Conservation (phyloP, 2,329 filamentous ascomycete genomes). For the Zymoseptoria crescenta region DNA sequence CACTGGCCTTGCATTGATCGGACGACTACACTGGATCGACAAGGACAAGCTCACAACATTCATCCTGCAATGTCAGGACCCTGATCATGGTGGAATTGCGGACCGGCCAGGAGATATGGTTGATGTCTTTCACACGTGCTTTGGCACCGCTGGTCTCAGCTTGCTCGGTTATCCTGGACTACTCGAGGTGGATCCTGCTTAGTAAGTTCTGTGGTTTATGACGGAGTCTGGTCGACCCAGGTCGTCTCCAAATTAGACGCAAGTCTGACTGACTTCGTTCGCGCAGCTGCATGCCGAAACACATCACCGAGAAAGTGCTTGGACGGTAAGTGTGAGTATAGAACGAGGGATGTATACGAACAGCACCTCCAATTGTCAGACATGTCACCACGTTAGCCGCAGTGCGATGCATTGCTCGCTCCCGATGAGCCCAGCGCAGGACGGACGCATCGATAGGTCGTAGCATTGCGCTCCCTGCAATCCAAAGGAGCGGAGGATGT, state of each 20-base stretch:
- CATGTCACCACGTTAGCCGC: not conserved
- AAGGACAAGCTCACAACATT: constrained; percentile 67
- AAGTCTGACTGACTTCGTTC: constrained; percentile 1
- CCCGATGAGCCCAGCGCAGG: not conserved
- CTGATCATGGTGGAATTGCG: constrained; percentile 73
- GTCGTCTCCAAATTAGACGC: not conserved
- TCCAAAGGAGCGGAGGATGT: not conserved
- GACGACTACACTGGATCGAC: constrained; percentile 87
- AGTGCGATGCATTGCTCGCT: not conserved
- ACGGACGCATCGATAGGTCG: not conserved
- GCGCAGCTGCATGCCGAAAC: constrained; percentile 48
- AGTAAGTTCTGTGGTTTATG: constrained; percentile 45
- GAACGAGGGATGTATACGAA: not conserved
- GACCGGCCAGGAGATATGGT: constrained; percentile 92
- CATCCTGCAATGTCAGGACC: constrained; percentile 83
- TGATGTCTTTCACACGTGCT: constrained; percentile 92
- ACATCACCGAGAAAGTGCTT: constrained; percentile 54
- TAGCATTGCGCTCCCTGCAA: not conserved
- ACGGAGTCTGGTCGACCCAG: not conserved
- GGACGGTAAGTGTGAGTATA: constrained; percentile 22
- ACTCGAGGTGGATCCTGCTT: constrained; percentile 76
- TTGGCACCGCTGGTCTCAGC: constrained; percentile 81
- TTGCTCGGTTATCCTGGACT: constrained; percentile 70
- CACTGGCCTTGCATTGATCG: constrained; percentile 84
- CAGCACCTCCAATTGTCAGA: too few species aligned